Conservation (phyloP, 1,284 basidiomycete genomes). For the Heterobasidion irregulare region DNA sequence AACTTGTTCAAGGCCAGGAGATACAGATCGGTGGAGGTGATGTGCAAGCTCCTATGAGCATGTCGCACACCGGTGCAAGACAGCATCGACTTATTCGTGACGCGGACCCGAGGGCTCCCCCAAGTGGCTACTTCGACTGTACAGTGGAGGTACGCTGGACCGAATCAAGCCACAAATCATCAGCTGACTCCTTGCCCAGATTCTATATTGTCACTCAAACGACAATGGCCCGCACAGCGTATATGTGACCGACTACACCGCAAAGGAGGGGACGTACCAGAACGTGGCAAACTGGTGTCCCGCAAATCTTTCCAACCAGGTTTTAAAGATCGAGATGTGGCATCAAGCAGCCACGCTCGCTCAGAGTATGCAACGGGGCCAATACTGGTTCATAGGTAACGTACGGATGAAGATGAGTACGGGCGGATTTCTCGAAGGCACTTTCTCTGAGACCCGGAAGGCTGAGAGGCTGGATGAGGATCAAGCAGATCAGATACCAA, state of each 20-base stretch:
- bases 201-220: constrained; percentile 35
- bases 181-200: constrained; percentile 22
- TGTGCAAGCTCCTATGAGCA: not conserved
- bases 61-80: constrained; percentile 14
- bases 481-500: constrained; percentile 24
- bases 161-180: not conserved
- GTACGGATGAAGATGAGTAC: constrained; percentile 32
- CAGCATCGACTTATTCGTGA: constrained; percentile 46
- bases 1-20: constrained; percentile 13
- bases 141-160: constrained; percentile 48
- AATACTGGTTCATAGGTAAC: constrained; percentile 51
- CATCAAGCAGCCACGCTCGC: constrained; percentile 31
- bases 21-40: constrained; percentile 13
- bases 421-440: constrained; percentile 43
- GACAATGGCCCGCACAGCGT: constrained; percentile 27
- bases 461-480: constrained; percentile 33
- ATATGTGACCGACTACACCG: constrained; percentile 66
- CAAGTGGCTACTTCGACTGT: constrained; percentile 53
- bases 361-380: constrained; percentile 35
- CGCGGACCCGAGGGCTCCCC: constrained; percentile 29
- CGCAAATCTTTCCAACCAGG: constrained; percentile 28
- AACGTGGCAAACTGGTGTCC: constrained; percentile 39
- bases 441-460: constrained; percentile 36
- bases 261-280: constrained; percentile 24
- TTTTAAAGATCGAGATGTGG: constrained; percentile 53